phyloP scores from a whole-genome alignment of 2,329 filamentous ascomycete genomes.

The Lasiodiplodia sp. region DNA sequence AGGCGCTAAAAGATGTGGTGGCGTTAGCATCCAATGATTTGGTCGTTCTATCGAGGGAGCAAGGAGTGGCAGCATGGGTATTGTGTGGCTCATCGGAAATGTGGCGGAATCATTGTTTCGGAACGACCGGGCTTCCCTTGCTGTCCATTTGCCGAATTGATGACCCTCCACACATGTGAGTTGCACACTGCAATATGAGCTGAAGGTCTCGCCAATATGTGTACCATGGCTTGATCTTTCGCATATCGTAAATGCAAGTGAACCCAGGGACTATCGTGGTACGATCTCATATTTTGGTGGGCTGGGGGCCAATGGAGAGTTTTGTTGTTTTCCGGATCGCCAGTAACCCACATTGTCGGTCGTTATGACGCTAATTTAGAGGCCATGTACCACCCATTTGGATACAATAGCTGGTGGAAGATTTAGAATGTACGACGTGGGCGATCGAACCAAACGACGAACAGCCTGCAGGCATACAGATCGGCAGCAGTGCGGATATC shows the following conservation, averaged over 20 bases:
- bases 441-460: conserved; percentile 51
- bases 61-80: conserved; percentile 7
- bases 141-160: too few species aligned
- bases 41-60: background rate
- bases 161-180: too few species aligned
- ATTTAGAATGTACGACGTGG: conserved; percentile 1
- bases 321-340: background rate
- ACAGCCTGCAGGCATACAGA: conserved; percentile 30
- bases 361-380: background rate
- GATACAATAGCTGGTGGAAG: background rate
- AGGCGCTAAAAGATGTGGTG: background rate
- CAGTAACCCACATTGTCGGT: background rate
- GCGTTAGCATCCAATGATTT: background rate
- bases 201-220: background rate
- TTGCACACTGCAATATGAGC: too few species aligned
- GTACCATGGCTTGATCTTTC: background rate
- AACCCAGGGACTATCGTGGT: background rate
- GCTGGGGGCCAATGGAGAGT: background rate
- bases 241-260: background rate
- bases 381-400: background rate
- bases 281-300: background rate
- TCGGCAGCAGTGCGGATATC: background rate
- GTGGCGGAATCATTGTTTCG: background rate
- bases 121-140: too few species aligned
- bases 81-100: background rate